A percentile compares a stretch with the other conserved stretches of the same genome.
phyloP scores from a whole-genome alignment of 257 asterid genomes.

The Ajuga chamaepitys region DNA sequence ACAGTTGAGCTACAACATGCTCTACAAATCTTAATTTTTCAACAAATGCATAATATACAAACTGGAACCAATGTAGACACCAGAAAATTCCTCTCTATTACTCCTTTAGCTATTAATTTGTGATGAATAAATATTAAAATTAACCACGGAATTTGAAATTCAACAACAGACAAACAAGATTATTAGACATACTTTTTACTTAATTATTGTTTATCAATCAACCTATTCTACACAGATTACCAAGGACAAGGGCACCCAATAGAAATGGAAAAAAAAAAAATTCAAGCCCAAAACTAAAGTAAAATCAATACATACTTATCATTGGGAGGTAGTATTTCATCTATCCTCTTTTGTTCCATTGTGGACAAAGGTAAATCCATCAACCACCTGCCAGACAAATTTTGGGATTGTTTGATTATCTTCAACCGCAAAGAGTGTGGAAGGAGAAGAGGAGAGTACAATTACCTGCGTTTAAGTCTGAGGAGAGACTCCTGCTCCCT shows the following conservation, averaged over 20 bases:
- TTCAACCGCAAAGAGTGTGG: background rate
- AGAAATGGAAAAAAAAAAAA: background rate
- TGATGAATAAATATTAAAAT: background rate
- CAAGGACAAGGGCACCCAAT: background rate
- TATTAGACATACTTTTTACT: background rate
- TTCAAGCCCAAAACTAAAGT: background rate
- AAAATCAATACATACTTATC: constrained; percentile 35
- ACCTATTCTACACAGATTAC: background rate
- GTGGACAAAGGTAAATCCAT: constrained; percentile 50
- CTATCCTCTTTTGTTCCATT: constrained; percentile 32
- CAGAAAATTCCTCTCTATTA: background rate
- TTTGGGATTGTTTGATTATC: background rate
- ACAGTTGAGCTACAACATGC: background rate
- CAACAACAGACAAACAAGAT: background rate
- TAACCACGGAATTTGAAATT: background rate
- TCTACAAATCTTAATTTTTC: background rate
- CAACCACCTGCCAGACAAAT: constrained; percentile 52
- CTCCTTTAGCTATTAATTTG: background rate
- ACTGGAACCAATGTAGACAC: background rate
- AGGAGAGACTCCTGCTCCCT: constrained; percentile 40
- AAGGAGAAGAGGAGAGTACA: background rate
- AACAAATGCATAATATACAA: background rate
- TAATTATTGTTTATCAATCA: background rate
- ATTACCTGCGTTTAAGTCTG: constrained; percentile 64
- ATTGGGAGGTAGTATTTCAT: constrained; percentile 32